A percentile compares a stretch with the other conserved stretches of the same genome.
Evolutionary conservation across 768 basidiomycete genomes (phyloP).

Genomic region (Suillus discolor): DNA sequence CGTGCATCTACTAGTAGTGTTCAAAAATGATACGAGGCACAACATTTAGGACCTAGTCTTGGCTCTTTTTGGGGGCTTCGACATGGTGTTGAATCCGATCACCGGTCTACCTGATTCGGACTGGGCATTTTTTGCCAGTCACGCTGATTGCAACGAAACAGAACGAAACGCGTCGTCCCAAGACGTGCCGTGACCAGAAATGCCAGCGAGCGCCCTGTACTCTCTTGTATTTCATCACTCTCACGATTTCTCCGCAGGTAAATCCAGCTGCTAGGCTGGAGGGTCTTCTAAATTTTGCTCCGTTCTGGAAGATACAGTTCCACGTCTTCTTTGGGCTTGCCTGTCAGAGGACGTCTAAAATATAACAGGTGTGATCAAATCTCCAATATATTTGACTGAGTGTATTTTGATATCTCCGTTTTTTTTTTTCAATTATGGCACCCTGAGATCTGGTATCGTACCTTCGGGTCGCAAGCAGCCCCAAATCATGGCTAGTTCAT

Average conservation of each 20-base stretch:
- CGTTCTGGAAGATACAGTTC: background rate
- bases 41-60: too few species aligned
- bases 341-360: background rate
- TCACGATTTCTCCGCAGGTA: background rate
- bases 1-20: background rate
- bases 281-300: background rate
- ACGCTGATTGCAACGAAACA: background rate
- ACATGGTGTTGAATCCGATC: background rate
- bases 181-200: background rate
- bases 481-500: background rate
- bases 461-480: background rate
- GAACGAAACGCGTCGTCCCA: background rate
- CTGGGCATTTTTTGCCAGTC: background rate
- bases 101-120: background rate
- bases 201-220: background rate
- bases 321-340: background rate
- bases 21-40: background rate
- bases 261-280: background rate
- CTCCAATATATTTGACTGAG: background rate
- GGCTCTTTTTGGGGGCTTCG: background rate
- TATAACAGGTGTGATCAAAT: constrained; percentile 7
- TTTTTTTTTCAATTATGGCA: constrained; percentile 6
- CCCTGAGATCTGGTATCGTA: background rate
- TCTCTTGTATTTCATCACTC: background rate
- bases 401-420: constrained; percentile 1